These are phyloP conservation scores for Tolypocladium paradoxum DNA, from an alignment of 2,329 filamentous ascomycete species.

Conservation along the genomic window DNA sequence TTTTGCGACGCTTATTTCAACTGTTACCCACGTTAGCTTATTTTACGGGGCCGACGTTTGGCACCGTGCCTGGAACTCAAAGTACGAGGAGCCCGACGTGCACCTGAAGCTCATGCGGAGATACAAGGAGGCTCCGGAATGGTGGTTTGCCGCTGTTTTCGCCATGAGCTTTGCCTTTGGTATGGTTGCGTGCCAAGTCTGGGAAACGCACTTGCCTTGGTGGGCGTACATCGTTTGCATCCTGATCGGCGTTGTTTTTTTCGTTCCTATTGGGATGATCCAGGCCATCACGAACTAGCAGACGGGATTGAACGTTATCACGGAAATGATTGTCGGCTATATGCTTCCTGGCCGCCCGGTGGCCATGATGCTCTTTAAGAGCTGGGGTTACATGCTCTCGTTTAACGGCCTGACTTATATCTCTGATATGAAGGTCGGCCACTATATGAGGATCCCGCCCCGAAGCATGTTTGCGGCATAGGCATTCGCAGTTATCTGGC, in stretches of 20 bases:
- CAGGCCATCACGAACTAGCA: conserved; percentile 37
- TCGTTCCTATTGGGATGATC: conserved; percentile 34
- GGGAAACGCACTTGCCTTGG: conserved; percentile 30
- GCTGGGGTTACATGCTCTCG: conserved; percentile 33
- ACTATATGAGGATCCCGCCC: conserved; percentile 43
- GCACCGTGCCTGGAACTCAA: conserved; percentile 16
- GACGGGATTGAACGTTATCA: conserved; percentile 36
- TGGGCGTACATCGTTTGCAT: conserved; percentile 30
- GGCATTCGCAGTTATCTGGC: conserved; percentile 26
- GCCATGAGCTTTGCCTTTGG: conserved; percentile 35
- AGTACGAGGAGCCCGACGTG: conserved; percentile 34
- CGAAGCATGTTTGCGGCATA: conserved; percentile 36
- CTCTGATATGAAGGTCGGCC: conserved; percentile 40
- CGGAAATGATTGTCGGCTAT: conserved; percentile 38
- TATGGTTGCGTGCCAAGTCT: conserved; percentile 23
- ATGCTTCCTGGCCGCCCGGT: conserved; percentile 34
- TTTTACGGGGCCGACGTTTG: conserved; percentile 41
- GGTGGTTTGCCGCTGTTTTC: conserved; percentile 42
- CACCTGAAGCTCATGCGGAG: conserved; percentile 44
- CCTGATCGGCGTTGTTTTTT: conserved; percentile 26
- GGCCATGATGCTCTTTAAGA: conserved; percentile 39
- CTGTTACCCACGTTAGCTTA: conserved; percentile 39
- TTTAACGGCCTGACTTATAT: conserved; percentile 35
- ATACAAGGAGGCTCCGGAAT: conserved; percentile 43
- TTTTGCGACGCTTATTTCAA: conserved; percentile 43